A percentile compares a stretch with the other conserved stretches of the same genome.
Conservation (phyloP, 2,329 filamentous ascomycete genomes). For the Aureobasidium pullulans region DNA sequence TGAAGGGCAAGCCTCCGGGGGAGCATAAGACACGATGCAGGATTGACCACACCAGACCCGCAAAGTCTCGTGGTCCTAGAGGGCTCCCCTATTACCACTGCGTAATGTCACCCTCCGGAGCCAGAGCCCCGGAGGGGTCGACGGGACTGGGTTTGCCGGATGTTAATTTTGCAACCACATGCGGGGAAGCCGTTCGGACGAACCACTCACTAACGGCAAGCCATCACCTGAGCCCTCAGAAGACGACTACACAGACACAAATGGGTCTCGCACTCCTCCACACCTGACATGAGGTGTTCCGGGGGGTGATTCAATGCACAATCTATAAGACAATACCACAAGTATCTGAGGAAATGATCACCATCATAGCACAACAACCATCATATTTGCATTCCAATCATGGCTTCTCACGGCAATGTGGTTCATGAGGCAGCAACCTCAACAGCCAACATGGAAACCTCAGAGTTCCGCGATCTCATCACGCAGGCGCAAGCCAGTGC, state of each 20-base stretch:
- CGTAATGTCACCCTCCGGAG: no score
- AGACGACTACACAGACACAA: no score
- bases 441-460: neutral
- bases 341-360: neutral
- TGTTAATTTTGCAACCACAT: neutral
- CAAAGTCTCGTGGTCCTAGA: no score
- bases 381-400: neutral
- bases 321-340: neutral
- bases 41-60: no score
- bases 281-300: neutral
- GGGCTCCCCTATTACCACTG: no score
- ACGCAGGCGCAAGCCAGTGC: neutral
- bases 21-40: no score
- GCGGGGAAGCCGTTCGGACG: neutral
- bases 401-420: neutral
- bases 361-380: neutral
- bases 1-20: no score
- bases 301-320: neutral
- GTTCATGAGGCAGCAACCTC: neutral
- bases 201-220: neutral
- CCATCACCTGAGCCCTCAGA: no score
- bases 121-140: neutral
- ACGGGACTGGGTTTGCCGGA: neutral
- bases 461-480: neutral
- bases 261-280: neutral